Percentiles rank a stretch among this genome's conserved stretches.
phyloP scores from a whole-genome alignment of 257 asterid genomes.

The Primulina eburnea region DNA sequence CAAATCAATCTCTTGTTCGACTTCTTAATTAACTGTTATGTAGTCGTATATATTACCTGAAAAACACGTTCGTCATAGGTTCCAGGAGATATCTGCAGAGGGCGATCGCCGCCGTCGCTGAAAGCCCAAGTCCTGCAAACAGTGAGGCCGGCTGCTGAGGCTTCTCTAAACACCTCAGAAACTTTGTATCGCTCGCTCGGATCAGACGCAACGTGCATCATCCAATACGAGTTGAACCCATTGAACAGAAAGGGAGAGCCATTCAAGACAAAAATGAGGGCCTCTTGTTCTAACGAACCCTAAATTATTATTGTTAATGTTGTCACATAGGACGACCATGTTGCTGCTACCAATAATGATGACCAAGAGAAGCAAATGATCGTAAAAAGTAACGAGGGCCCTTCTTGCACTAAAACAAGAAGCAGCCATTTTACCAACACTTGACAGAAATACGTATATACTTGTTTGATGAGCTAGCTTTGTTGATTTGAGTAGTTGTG shows the following conservation, averaged over 20 bases:
- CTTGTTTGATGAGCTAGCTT: not conserved
- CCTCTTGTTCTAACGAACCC: slow-evolving; percentile 44
- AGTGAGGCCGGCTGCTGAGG: slow-evolving; percentile 55
- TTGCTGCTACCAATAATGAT: not conserved
- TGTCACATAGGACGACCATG: not conserved
- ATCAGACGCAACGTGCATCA: slow-evolving; percentile 64
- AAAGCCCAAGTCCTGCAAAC: slow-evolving; percentile 83
- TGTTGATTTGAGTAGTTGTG: slow-evolving; percentile 10
- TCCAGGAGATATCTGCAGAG: slow-evolving; percentile 67
- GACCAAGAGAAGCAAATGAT: slow-evolving; percentile 12
- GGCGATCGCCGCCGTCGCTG: slow-evolving; percentile 48
- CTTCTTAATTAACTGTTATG: too few relatives aligned
- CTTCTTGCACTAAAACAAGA: not conserved
- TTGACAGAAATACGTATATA: not conserved
- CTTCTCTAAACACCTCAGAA: slow-evolving; percentile 47
- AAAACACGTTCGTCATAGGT: slow-evolving; percentile 62
- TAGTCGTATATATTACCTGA: slow-evolving; percentile 36
- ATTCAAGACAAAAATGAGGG: slow-evolving; percentile 49
- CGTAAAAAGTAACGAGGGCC: not conserved
- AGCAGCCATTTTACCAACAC: not conserved
- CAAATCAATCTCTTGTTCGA: too few relatives aligned
- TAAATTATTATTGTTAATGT: not conserved
- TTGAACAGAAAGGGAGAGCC: slow-evolving; percentile 66
- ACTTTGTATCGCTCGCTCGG: slow-evolving; percentile 50
- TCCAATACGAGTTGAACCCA: slow-evolving; percentile 80